Base-by-base conservation (phyloP, 2,329 filamentous ascomycete genomes). In the Aspergillus jensenii region DNA sequence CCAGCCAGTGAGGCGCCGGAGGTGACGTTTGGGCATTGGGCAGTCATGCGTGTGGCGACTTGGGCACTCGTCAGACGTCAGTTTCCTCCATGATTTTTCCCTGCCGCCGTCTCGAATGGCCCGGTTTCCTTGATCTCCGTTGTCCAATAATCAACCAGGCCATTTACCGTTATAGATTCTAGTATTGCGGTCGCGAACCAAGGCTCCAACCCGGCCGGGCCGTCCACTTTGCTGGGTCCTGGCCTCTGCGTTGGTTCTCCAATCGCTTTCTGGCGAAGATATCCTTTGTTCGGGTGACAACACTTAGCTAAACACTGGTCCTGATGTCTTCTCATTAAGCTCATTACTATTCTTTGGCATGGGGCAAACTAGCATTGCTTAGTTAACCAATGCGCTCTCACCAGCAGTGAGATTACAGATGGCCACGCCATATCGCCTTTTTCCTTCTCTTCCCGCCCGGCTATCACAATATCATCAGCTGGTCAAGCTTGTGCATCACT, bases 41-140 rank as follows among this genome's bases (percentile, higher is more conserved):
- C 72, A 73, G 63, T 61, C 69, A 74, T 74, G 71, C 68, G 68
- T 73, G 63, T 59, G 59, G 53, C 56, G 57, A 37, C 65, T 74
- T 72, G 71, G 72, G 72, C 71, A 74, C 52, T 59, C 47, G 60
- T 52, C 56, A 55, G 56, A 48, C 52, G 48, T 48, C 48, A 51
- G 48, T 31, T 52, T 55, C 46, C 35, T 46, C 52, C 23, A 44
- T 43, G 21, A 25, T 49, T 21, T 33, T 52, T 21, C 39, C 27
- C 27, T 31, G 9, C 27, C 27, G 27, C 27, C 3, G 27, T 17
- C 44, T 37, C 45, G 48, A 35, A 19, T 31, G 9, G 33, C 17
- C 31, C 31, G 14, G 33, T 40, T 53, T 21, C 33, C 31, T 11
- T 14, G 23, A 35, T 40, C 25, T 41, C 23, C 33, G 37, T 37